Evolutionary conservation across 495 filamentous ascomycete genomes (phyloP).

Genomic region (Penicillium goetzii): DNA sequence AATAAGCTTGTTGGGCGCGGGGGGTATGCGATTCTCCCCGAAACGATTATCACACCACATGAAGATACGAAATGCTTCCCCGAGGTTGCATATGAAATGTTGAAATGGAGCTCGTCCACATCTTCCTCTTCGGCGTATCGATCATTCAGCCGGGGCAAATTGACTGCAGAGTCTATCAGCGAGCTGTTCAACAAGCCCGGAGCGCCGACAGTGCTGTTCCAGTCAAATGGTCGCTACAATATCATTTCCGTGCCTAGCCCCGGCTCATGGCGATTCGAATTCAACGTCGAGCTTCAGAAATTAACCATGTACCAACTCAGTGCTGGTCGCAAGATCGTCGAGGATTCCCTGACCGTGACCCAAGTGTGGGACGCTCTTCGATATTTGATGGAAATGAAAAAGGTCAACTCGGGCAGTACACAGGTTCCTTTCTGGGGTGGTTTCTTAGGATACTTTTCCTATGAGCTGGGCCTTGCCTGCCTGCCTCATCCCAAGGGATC

Average conservation of each 20-base stretch:
- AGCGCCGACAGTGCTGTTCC: conserved; percentile 46
- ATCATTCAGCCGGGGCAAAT: conserved; percentile 22
- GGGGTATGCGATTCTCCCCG: conserved; percentile 31
- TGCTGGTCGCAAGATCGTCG: conserved; percentile 12
- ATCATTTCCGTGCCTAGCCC: conserved; percentile 48
- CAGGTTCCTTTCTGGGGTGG: conserved; percentile 80
- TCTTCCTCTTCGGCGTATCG: conserved; percentile 34
- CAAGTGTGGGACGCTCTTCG: conserved; percentile 49
- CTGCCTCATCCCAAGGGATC: conserved; percentile 41
- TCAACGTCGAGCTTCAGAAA: conserved; percentile 31
- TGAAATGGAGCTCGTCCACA: conserved; percentile 42
- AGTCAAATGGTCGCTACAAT: conserved; percentile 47
- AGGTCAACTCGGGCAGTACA: conserved; percentile 43
- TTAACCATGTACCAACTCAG: conserved; percentile 32
- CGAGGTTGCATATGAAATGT: conserved; percentile 40
- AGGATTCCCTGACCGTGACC: conserved; percentile 33
- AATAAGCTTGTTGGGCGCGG: conserved; percentile 44
- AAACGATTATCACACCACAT: conserved; percentile 31
- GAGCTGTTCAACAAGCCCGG: conserved; percentile 43
- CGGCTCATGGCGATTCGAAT: conserved; percentile 49
- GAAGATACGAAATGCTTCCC: conserved; percentile 31
- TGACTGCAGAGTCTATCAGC: conserved; percentile 41
- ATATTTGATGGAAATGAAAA: conserved; percentile 59
- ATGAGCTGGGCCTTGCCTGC: conserved; percentile 75
- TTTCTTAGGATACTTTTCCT: conserved; percentile 86